Conservation (phyloP, 352 stramenopile genomes). For the Pythium sukuiense region DNA sequence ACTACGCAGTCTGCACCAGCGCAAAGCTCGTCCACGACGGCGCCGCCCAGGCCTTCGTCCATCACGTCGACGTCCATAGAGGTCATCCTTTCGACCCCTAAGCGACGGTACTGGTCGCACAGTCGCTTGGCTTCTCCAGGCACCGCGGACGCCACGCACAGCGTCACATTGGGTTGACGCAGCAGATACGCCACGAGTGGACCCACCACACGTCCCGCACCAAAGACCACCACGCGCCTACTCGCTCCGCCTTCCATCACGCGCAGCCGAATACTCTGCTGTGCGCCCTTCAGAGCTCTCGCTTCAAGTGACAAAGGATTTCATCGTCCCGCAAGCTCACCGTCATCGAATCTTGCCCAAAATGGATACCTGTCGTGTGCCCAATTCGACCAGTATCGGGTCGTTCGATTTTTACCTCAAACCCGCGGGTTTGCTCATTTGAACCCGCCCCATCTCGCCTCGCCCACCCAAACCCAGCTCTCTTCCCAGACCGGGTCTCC, state of each 20-base stretch:
- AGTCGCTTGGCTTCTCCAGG: conserved; percentile 33
- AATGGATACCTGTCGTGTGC: not conserved
- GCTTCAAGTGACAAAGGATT: not conserved
- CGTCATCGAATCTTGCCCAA: not conserved
- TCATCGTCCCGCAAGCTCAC: not conserved
- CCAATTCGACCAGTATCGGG: not conserved
- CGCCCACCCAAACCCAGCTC: not conserved
- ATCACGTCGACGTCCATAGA: conserved; percentile 28
- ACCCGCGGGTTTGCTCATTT: not conserved
- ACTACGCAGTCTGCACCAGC: conserved; percentile 70
- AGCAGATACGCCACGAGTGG: conserved; percentile 45
- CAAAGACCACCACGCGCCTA: conserved; percentile 40
- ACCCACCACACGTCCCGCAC: conserved; percentile 43
- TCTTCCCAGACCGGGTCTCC: not conserved
- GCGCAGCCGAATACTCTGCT: too few species aligned
- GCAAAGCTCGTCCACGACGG: conserved; percentile 28
- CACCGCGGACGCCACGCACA: conserved; percentile 33
- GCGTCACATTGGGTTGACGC: conserved; percentile 18
- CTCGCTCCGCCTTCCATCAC: not conserved
- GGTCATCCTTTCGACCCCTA: conserved; percentile 10
- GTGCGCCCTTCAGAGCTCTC: not conserved
- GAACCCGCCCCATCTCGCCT: not conserved
- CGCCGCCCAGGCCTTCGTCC: conserved; percentile 13
- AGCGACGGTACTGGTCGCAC: conserved; percentile 25
- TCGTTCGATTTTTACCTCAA: conserved; percentile 3